Percentiles rank a stretch among this genome's conserved stretches.
phyloP scores from a whole-genome alignment of 768 basidiomycete genomes.

The Boletus sensibilis region DNA sequence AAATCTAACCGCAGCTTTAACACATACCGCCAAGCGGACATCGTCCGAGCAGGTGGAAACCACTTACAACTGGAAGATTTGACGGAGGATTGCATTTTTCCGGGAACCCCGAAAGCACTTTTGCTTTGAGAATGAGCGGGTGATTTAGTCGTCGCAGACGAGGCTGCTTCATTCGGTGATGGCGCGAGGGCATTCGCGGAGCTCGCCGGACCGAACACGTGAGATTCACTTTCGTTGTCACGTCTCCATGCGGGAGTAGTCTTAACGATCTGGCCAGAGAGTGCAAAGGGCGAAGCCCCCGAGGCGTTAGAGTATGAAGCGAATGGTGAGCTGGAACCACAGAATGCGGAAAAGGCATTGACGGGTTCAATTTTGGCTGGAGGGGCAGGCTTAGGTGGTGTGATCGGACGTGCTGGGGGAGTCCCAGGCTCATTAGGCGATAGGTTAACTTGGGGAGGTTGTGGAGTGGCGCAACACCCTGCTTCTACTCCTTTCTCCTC shows the following conservation, averaged over 20 bases:
- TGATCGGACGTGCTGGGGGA: slow-evolving; percentile 9
- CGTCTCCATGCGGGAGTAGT: slow-evolving; percentile 29
- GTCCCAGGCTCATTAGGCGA: slow-evolving; percentile 10
- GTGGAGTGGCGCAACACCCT: slow-evolving; percentile 12
- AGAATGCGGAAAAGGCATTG: slow-evolving; percentile 42
- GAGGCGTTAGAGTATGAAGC: slow-evolving; percentile 27
- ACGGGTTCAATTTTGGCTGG: slow-evolving; percentile 7
- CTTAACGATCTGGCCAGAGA: slow-evolving; percentile 14
- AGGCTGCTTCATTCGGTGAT: slow-evolving; percentile 21
- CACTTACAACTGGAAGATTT: slow-evolving; percentile 22
- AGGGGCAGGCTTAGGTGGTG: slow-evolving; percentile 12
- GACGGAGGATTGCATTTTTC: not conserved
- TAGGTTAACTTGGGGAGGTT: not conserved
- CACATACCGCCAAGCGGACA: not conserved
- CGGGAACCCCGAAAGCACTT: not conserved
- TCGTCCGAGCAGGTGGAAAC: not conserved
- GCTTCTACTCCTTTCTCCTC: slow-evolving; percentile 14
- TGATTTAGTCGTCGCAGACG: not conserved
- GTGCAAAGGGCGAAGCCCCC: slow-evolving; percentile 25
- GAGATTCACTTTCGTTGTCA: slow-evolving; percentile 6
- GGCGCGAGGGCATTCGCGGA: slow-evolving; percentile 11
- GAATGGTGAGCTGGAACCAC: slow-evolving; percentile 37
- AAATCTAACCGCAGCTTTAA: slow-evolving; percentile 22
- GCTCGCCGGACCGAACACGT: slow-evolving; percentile 8
- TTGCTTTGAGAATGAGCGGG: not conserved